These are phyloP conservation scores for Colletotrichum paranaense DNA, from an alignment of 2,329 filamentous ascomycete species.

Conservation along the genomic window DNA sequence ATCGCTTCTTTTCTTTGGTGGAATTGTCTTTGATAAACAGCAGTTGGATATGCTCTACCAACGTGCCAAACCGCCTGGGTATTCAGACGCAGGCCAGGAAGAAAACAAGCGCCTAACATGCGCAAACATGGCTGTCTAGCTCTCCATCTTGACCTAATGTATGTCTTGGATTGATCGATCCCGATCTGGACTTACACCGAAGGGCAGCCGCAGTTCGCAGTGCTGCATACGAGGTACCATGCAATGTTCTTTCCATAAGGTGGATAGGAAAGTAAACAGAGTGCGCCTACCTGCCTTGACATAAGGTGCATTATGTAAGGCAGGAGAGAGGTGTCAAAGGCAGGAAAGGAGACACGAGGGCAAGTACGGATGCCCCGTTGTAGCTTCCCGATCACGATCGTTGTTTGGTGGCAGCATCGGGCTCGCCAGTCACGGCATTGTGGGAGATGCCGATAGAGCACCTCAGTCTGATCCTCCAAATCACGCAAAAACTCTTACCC, in stretches of 20 bases:
- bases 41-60: neutral
- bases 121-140: too few species aligned
- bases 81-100: neutral
- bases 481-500: neutral
- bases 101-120: neutral
- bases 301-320: too few species aligned
- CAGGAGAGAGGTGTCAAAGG: too few species aligned
- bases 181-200: neutral
- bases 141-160: neutral
- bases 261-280: neutral
- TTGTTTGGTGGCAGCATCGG: conserved; percentile 20
- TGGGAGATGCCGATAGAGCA: neutral
- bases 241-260: neutral
- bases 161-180: neutral
- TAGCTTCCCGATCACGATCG: conserved; percentile 22
- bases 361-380: neutral
- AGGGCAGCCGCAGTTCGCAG: neutral
- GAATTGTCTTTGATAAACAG: neutral
- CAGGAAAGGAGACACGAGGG: neutral
- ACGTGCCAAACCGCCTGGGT: too few species aligned
- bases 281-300: neutral
- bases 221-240: neutral
- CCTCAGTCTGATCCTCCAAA: neutral
- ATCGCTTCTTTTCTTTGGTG: neutral
- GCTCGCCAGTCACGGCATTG: neutral